A percentile compares a stretch with the other conserved stretches of the same genome.
These are phyloP conservation scores for Bryum argenteum DNA, from an alignment of 225 moss, liverwort and hornwort genomes.

Conservation along the genomic window DNA sequence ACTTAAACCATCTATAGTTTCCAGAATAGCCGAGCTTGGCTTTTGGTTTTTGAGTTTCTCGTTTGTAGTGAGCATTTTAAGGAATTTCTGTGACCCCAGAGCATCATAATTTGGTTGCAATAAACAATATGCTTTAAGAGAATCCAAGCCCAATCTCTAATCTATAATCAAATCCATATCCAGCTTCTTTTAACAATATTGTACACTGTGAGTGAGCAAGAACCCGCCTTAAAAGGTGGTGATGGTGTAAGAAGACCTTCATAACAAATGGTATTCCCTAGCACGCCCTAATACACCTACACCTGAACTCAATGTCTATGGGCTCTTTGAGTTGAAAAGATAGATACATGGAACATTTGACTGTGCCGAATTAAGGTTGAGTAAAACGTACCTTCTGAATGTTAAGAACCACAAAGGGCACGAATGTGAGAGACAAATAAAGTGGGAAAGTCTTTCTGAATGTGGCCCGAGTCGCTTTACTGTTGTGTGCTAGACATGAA, in stretches of 20 bases:
- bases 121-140: no score
- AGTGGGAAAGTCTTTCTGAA: constrained; percentile 91
- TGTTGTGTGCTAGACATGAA: constrained; percentile 75
- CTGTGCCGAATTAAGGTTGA: not conserved
- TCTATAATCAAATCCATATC: no score
- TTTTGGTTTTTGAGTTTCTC: no score
- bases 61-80: no score
- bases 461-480: constrained; percentile 66
- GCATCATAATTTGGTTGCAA: no score
- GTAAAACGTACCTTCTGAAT: constrained; percentile 67
- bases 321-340: not conserved
- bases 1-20: no score
- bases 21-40: no score
- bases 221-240: not conserved
- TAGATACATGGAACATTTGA: not conserved
- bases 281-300: not conserved
- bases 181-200: no score
- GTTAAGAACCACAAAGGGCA: constrained; percentile 88
- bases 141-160: no score
- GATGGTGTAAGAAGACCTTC: not conserved
- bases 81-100: no score
- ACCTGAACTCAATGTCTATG: not conserved
- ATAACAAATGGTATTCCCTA: not conserved
- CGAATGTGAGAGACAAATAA: constrained; percentile 83
- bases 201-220: no score